Evolutionary conservation across 768 basidiomycete genomes (phyloP), one percentile per base, ranked within the genome.

Genomic region (Calocybe gangraenosa): DNA sequence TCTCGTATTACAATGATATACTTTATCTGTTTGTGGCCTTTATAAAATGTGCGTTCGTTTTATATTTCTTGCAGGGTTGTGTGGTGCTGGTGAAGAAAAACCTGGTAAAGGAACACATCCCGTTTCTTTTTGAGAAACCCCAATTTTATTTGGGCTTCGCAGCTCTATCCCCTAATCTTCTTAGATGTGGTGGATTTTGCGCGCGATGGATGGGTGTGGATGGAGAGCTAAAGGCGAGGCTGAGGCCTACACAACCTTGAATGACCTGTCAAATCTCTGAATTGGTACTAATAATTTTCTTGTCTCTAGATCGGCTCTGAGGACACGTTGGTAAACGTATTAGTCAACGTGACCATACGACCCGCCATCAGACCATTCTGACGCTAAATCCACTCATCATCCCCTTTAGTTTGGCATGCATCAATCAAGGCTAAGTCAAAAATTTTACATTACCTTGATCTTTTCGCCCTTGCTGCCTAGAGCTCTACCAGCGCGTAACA

Each of bases 41-140:
- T 32, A 2, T 33, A 17, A 39, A 21, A 25, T 44, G 52, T 61
- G 54, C 51, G 51, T 55, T 47, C 41, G 19, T 17, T 67, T 34
- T 53, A 49, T 17, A 40, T 52, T 28, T 28, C 25, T 28, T 11
- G 50, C 46, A 23, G 28, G 32, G 35, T 56, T 51, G 51, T 40
- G 53, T 44, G 11, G 50, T 47, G 71, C 78, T 84, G 60, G 76
- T 62, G 88, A 91, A 62, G 87, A 90, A 66, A 76, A 82, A 70
- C 82, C 87, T 91, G 87, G 87, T 91, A 90, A 91, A 84, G 70
- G 77, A 62, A 91, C 79, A 67, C 80, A 85, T 70, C 87, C 82
- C 80, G 71, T 69, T 60, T 61, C 59, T 66, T 60, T 50, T 38
- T 21, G 56, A 59, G 64, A 59, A 64, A 65, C 70, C 67, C 66